These are phyloP conservation scores for Solanum lignicaule DNA, from an alignment of 257 asterid species.

Conservation along the genomic window DNA sequence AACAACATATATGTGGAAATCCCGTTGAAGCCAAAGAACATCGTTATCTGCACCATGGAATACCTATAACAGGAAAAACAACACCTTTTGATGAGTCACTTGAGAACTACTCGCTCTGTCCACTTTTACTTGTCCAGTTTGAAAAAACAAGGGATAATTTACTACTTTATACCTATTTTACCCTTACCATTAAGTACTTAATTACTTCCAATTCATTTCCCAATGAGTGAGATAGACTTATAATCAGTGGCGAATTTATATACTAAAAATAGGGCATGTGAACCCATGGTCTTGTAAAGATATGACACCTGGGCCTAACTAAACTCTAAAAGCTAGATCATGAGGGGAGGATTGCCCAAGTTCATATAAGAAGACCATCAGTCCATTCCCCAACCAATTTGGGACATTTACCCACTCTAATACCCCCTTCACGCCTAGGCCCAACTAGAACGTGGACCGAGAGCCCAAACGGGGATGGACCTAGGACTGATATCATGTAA, in stretches of 20 bases:
- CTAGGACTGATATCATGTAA: neutral
- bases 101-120: neutral
- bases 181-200: neutral
- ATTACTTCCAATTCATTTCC: neutral
- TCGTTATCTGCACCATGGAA: slow-evolving; percentile 98
- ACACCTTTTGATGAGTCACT: neutral
- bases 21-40: slow-evolving; percentile 97
- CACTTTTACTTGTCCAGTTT: neutral
- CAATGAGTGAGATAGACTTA: neutral
- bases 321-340: neutral
- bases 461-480: too few species aligned
- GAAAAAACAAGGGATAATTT: neutral
- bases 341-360: neutral
- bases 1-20: slow-evolving; percentile 88
- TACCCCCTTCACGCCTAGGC: too few species aligned
- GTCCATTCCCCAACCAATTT: neutral
- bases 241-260: neutral
- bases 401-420: neutral
- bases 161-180: neutral
- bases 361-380: neutral
- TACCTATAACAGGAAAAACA: slow-evolving; percentile 38
- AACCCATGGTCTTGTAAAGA: neutral
- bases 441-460: too few species aligned
- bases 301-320: neutral
- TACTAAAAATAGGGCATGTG: neutral